Conservation (phyloP, 2,329 filamentous ascomycete species). For the Fusarium chaquense region DNA sequence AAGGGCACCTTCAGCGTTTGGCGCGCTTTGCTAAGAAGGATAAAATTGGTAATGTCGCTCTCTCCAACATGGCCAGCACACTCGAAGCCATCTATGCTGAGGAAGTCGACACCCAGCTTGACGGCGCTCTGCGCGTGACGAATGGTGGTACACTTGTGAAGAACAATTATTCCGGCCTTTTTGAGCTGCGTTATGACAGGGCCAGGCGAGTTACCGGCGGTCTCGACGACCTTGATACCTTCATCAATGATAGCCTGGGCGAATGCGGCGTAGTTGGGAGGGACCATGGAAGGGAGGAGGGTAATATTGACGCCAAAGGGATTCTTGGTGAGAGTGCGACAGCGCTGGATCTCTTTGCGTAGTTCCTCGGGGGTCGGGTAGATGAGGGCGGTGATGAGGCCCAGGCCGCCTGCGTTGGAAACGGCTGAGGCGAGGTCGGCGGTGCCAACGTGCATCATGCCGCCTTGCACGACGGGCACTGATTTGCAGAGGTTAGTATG, state of each 20-base stretch:
- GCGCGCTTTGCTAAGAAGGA: constrained; percentile 84
- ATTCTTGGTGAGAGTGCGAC: constrained; percentile 79
- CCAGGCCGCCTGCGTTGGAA: constrained; percentile 84
- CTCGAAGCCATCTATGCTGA: constrained; percentile 97
- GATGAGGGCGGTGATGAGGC: constrained; percentile 88
- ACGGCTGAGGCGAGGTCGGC: constrained; percentile 82
- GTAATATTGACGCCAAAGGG: constrained; percentile 97
- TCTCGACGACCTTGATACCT: constrained; percentile 91
- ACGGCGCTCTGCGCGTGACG: constrained; percentile 90
- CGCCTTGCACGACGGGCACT: constrained; percentile 87
- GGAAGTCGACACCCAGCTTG: constrained; percentile 95
- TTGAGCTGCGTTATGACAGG: constrained; percentile 93
- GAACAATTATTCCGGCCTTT: constrained; percentile 78
- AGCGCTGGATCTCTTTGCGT: constrained; percentile 91
- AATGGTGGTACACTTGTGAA: constrained; percentile 99
- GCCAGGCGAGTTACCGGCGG: constrained; percentile 87
- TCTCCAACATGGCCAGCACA: constrained; percentile 93
- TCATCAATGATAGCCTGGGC: constrained; percentile 94
- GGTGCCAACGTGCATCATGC: constrained; percentile 89
- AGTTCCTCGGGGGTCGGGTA: constrained; percentile 93
- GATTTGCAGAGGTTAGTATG: constrained; percentile 18
- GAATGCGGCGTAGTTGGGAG: constrained; percentile 93
- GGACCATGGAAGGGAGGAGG: constrained; percentile 87
- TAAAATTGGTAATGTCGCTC: constrained; percentile 89
- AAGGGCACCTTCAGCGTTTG: constrained; percentile 89